Base-by-base conservation (phyloP, 1,139 yeast genomes). In the Nakaseomyces bracarensis region DNA sequence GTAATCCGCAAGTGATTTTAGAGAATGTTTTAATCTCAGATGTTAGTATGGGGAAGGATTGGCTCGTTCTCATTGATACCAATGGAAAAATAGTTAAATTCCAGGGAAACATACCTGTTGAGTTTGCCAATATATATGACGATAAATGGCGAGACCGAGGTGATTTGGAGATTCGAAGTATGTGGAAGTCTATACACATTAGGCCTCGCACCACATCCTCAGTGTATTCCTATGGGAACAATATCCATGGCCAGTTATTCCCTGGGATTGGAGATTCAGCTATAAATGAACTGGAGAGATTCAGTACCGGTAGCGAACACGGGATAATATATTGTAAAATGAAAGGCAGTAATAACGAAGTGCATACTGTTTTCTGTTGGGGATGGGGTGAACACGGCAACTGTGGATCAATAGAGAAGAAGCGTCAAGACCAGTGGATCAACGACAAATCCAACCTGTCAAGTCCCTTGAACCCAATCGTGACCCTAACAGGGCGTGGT, bases 331-430 rank as follows among this genome's bases (percentile, higher is more conserved):
- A 70, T 1, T 39, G 50, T 27, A 27, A 27, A 27, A 27, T 13
- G 0, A 47, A 55, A 1, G 58, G 65, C 3, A 46, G 47, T 37
- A 46, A 36, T 7, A n/a, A 19, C 4, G 14, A 13, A 11, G 28
- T 16, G n/a, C 39, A 38, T 18, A 11, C 10, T 2, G 46, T 84
- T 0, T 67, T 57, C 43, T 74, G 89, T 3, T 91, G 97, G 97
- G 98, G 98, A 0, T 91, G 98, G 98, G 96, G 96, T 20, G 98
- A 91, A 58, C 98, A 91, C 58, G 97, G 98, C 0, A 91, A 91
- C 57, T 89, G 97, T 63, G 97, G 97, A 6, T 38, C 36, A 5
- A 8, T 13, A 6, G 31, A 43, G 8, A 40, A 40, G 21, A 19
- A n/a, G n/a, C n/a, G n/a, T n/a, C 39, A 2, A 36, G 5, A 14